Conservation (phyloP, 768 basidiomycete genomes). For the Krasilnikovozyma curviuscula region DNA sequence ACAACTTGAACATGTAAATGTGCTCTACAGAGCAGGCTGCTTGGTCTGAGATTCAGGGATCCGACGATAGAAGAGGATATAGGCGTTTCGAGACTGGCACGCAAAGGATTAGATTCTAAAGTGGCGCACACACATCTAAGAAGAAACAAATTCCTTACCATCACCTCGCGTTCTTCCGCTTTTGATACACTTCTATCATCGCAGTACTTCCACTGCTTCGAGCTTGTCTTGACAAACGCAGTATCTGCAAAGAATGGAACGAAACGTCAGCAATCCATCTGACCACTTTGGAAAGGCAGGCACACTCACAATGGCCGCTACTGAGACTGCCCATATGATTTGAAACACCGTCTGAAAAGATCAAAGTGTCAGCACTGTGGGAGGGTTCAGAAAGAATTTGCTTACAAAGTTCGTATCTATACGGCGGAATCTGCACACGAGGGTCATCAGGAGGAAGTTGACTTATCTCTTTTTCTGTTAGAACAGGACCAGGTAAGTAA, state of each 20-base stretch:
- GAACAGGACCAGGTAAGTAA: conserved; percentile 69
- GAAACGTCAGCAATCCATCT: too few species aligned
- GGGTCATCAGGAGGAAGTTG: conserved; percentile 47
- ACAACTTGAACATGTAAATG: too few species aligned
- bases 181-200: conserved; percentile 73
- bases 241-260: conserved; percentile 43
- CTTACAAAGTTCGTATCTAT: conserved; percentile 62
- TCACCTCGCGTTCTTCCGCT: conserved; percentile 58
- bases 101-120: not conserved
- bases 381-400: not conserved
- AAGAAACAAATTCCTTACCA: conserved; percentile 31
- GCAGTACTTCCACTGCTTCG: conserved; percentile 77
- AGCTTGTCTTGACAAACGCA: conserved; percentile 58
- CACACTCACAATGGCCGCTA: conserved; percentile 76
- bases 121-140: not conserved
- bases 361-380: too few species aligned
- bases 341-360: conserved; percentile 53
- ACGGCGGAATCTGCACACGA: conserved; percentile 64
- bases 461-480: too few species aligned
- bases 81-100: conserved; percentile 9
- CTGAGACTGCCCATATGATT: conserved; percentile 89
- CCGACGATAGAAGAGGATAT: conserved; percentile 12
- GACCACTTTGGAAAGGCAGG: not conserved
- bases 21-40: too few species aligned
- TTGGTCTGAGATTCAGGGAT: too few species aligned